These are phyloP conservation scores for Fonsecaea erecta DNA, from an alignment of 2,329 filamentous ascomycete species.

Conservation along the genomic window DNA sequence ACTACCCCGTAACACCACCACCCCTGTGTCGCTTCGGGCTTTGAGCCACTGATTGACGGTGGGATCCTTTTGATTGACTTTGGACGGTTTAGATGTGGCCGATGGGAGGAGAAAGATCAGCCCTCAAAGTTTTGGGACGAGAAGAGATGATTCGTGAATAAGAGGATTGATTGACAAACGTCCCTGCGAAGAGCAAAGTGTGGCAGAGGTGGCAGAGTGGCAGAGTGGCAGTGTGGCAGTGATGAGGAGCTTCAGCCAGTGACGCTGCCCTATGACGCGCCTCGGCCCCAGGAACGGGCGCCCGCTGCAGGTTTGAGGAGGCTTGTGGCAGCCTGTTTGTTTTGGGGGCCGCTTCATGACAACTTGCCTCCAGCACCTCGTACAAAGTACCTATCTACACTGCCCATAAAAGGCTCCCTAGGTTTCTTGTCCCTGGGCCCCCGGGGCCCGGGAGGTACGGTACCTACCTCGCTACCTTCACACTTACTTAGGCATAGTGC, in stretches of 20 bases:
- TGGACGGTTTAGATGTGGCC: slow-evolving; percentile 2
- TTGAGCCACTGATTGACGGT: not conserved
- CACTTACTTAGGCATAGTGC: too few species aligned
- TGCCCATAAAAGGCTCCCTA: not conserved
- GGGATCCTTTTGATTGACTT: not conserved
- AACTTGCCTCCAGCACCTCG: not conserved
- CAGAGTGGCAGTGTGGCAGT: slow-evolving; percentile 1
- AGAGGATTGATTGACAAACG: not conserved
- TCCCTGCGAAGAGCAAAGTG: not conserved
- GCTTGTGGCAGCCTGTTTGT: not conserved
- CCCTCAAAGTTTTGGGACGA: not conserved
- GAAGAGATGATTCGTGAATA: not conserved
- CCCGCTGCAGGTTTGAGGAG: not conserved
- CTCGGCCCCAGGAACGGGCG: not conserved
- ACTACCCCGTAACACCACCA: not conserved
- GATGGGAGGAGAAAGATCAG: not conserved
- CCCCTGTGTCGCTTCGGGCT: not conserved
- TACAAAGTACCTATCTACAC: not conserved
- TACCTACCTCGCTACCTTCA: too few species aligned
- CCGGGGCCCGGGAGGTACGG: too few species aligned
- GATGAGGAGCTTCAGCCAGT: slow-evolving; percentile 2
- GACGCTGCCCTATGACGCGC: not conserved
- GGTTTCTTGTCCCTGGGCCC: too few species aligned
- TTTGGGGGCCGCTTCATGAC: not conserved
- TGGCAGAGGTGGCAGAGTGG: not conserved